Conservation (phyloP, 2,329 filamentous ascomycete genomes). For the Fusarium heterosporum region DNA sequence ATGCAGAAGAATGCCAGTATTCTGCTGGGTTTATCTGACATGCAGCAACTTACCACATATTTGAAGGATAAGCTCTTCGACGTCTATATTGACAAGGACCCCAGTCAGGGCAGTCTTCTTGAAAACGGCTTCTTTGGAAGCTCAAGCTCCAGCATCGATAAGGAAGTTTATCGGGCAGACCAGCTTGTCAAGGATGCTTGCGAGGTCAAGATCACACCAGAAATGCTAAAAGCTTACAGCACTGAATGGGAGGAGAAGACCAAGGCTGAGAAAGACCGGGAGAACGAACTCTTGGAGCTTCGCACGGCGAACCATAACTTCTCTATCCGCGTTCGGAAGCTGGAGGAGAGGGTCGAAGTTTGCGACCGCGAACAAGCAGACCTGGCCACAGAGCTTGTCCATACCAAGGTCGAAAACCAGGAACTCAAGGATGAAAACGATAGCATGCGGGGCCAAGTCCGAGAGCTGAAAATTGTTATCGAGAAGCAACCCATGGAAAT, state of each 20-base stretch:
- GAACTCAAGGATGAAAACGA: conserved; percentile 91
- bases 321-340: conserved; percentile 79
- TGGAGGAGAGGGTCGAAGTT: conserved; percentile 89
- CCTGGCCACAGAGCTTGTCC: conserved; percentile 90
- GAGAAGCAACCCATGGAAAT: conserved; percentile 91
- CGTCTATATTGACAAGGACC: conserved; percentile 94
- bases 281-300: conserved; percentile 82
- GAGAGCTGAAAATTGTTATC: conserved; percentile 86
- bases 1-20: conserved; percentile 93
- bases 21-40: conserved; percentile 87
- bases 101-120: conserved; percentile 90
- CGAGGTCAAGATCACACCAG: conserved; percentile 84
- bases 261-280: conserved; percentile 82
- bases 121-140: conserved; percentile 98
- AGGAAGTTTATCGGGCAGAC: conserved; percentile 95
- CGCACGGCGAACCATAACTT: conserved; percentile 74
- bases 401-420: conserved; percentile 93
- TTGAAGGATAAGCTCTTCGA: conserved; percentile 96
- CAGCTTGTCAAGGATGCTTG: conserved; percentile 94
- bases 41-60: conserved; percentile 88
- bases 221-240: conserved; percentile 83
- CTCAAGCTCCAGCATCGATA: conserved; percentile 88
- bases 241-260: conserved; percentile 94
- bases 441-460: conserved; percentile 83
- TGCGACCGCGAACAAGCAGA: conserved; percentile 92